Evolutionary conservation across 1,139 yeast species (phyloP), one percentile per base, ranked within the genome.

Genomic region (Blastobotrys buckinghamii): DNA sequence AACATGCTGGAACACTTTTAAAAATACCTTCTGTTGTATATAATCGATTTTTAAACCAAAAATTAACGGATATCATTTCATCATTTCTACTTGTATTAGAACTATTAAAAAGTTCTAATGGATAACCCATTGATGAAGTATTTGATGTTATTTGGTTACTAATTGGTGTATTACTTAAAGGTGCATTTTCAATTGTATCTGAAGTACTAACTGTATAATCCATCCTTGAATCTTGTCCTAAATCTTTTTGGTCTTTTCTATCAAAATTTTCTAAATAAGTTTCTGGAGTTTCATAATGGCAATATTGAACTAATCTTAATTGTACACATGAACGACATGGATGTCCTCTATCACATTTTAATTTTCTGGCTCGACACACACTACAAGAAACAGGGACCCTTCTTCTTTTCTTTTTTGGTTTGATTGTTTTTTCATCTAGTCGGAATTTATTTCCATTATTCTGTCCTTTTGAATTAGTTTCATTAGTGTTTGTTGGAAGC

Each of bases 321-420:
- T 53, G 34, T n/a, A 39, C 42, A 43, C 61, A 58, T 2, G 60
- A 56, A 10, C 53, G 44, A 42, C 61, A 58, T 10, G 61, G 61
- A 20, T 51, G 52, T 26, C 50, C 51, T 2, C 60, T 50, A 48
- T 58, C 59, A 45, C 61, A 58, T 50, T 57, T 58, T 29, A 57
- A 53, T 39, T 58, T 58, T 15, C 60, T 49, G 32, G 55, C 50
- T 26, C 61, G 50, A 46, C 61, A 58, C 2, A 55, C 52, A 34
- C 55, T 56, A 45, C 61, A 58, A 1, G 60, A 57, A 17, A 55
- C 48, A 3, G 61, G 59, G 1, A 56, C 50, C 32, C 61, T 45
- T 36, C 58, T 42, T 3, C 61, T 47, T 29, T 50, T 52, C 24
- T 44, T 38, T 37, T 45, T 49, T 7, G 48, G 43, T 24, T 34